Conservation (phyloP, 441 rosid species). For the Melastoma candidum region DNA sequence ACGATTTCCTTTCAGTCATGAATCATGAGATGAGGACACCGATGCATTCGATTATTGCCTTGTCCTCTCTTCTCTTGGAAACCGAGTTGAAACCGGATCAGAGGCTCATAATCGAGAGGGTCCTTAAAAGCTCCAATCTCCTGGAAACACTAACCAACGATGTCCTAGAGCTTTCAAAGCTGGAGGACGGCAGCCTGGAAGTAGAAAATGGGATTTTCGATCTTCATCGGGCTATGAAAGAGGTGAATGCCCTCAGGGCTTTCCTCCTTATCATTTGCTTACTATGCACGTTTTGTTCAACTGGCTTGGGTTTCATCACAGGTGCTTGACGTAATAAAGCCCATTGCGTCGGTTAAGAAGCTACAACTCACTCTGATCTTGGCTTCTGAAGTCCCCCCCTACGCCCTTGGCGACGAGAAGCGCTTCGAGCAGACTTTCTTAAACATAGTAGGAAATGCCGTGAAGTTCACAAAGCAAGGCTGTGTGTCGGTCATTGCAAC, state of each 20-base stretch:
- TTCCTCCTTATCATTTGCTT: constrained; percentile 2
- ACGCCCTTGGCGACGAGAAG: constrained; percentile 74
- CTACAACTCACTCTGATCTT: constrained; percentile 44
- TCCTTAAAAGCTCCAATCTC: constrained; percentile 82
- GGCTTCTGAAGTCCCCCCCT: constrained; percentile 66
- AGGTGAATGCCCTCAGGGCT: constrained; percentile 31
- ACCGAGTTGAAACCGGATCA: constrained; percentile 68
- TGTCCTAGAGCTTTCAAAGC: constrained; percentile 79
- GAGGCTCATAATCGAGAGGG: constrained; percentile 76
- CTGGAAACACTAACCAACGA: constrained; percentile 74
- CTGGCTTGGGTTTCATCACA: constrained; percentile 11
- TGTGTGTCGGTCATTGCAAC: constrained; percentile 51
- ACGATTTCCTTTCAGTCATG: constrained; percentile 93
- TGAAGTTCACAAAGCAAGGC: constrained; percentile 90
- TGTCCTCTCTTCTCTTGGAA: constrained; percentile 84
- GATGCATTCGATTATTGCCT: constrained; percentile 74
- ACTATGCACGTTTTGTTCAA: background rate
- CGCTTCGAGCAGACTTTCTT: constrained; percentile 72
- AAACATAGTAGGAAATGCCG: constrained; percentile 79
- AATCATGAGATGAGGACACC: constrained; percentile 97
- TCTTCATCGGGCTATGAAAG: constrained; percentile 56
- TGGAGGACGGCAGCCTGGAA: constrained; percentile 83
- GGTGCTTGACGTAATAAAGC: constrained; percentile 69
- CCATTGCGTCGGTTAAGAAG: constrained; percentile 72
- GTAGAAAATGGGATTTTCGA: constrained; percentile 47